phyloP scores from a whole-genome alignment of 179 eudicot genomes.

The Sideroxylon spinosum region DNA sequence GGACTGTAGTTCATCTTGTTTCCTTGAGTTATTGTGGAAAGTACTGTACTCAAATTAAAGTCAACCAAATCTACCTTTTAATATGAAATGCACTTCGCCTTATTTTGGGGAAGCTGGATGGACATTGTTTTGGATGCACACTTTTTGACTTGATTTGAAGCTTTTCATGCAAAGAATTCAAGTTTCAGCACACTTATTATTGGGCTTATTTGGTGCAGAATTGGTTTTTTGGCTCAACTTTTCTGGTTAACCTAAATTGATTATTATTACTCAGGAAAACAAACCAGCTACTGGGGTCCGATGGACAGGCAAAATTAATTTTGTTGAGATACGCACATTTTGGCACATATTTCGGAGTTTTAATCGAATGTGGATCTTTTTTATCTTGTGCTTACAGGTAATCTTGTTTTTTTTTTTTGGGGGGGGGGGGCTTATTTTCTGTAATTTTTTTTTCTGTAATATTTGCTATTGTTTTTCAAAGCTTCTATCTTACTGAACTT shows the following conservation, averaged over 20 bases:
- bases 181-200: not conserved
- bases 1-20: too few relatives aligned
- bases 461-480: not conserved
- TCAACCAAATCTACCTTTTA: too few relatives aligned
- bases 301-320: conserved; percentile 84
- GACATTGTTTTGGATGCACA: not conserved
- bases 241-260: not conserved
- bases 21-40: too few relatives aligned
- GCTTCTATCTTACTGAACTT: not conserved
- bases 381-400: conserved; percentile 84
- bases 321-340: conserved; percentile 86
- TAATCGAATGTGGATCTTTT: conserved; percentile 96
- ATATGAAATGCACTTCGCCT: too few relatives aligned
- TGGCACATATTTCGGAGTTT: conserved; percentile 97
- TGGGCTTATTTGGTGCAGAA: not conserved
- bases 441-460: not conserved
- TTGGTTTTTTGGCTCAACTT: not conserved
- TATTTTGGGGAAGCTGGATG: not conserved
- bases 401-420: not conserved
- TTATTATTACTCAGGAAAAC: conserved; percentile 41
- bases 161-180: not conserved
- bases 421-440: too few relatives aligned
- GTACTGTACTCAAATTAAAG: too few relatives aligned
- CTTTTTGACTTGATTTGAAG: not conserved
- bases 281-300: conserved; percentile 38